A percentile compares a stretch with the other conserved stretches of the same genome.
These are phyloP conservation scores for Cenococcum geophilum DNA, from an alignment of 495 filamentous ascomycete genomes.

Conservation along the genomic window DNA sequence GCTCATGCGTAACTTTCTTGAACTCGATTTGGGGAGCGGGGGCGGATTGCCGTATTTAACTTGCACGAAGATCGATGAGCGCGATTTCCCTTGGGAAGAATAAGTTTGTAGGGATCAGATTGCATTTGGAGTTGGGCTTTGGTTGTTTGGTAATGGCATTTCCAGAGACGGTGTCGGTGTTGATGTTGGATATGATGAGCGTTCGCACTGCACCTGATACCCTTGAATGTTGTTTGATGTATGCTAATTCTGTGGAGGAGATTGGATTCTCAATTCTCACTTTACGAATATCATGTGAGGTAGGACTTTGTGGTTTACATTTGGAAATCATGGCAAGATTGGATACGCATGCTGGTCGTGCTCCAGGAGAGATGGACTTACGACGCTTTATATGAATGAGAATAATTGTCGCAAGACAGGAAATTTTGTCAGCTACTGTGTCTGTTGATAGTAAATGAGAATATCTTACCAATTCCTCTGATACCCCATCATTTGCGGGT, in stretches of 20 bases:
- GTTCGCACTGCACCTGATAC: constrained; percentile 17
- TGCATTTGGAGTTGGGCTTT: constrained; percentile 5
- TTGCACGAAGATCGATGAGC: constrained; percentile 68
- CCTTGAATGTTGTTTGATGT: constrained; percentile 13
- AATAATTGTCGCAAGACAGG: not conserved
- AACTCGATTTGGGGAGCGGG: constrained; percentile 57
- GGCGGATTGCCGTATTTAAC: constrained; percentile 65
- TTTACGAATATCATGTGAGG: constrained; percentile 2
- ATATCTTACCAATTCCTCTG: too few species aligned
- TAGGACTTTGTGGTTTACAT: not conserved
- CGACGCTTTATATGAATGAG: not conserved
- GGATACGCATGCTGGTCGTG: constrained; percentile 10
- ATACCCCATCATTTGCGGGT: too few species aligned
- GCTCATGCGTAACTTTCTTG: constrained; percentile 75
- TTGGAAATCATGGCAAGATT: not conserved
- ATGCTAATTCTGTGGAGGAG: not conserved
- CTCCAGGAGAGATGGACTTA: not conserved
- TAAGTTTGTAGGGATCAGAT: constrained; percentile 9
- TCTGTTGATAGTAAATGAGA: too few species aligned
- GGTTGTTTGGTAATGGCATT: constrained; percentile 4
- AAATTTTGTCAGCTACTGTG: not conserved
- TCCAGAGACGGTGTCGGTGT: constrained; percentile 1
- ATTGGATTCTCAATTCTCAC: not conserved
- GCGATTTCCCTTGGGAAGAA: constrained; percentile 71
- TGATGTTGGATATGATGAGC: constrained; percentile 8